phyloP scores from a whole-genome alignment of 371 early-diverging fungal genomes.

The Mucor indicus region DNA sequence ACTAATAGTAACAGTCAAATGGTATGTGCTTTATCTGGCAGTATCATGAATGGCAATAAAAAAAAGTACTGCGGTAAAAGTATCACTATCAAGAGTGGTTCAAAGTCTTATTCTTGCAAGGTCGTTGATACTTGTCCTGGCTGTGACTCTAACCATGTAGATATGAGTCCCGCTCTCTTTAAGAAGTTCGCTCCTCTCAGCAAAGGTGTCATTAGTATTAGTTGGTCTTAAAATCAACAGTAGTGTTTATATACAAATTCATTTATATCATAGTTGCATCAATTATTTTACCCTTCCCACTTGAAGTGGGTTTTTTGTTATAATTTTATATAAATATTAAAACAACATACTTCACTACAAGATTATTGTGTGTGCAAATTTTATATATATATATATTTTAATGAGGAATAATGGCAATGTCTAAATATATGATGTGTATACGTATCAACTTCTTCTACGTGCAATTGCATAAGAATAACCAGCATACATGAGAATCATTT shows the following conservation, averaged over 20 bases:
- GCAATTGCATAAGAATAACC: slow-evolving; percentile 13
- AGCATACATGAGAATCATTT: slow-evolving; percentile 11
- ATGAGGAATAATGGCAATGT: too few relatives aligned
- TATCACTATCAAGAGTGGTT: slow-evolving; percentile 23
- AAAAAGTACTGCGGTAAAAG: slow-evolving; percentile 33
- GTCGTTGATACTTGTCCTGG: slow-evolving; percentile 53
- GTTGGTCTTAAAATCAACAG: slow-evolving; percentile 41
- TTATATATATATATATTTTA: too few relatives aligned
- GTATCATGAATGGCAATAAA: slow-evolving; percentile 28
- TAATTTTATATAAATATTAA: too few relatives aligned
- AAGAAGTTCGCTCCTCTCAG: slow-evolving; percentile 25
- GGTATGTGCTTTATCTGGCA: slow-evolving; percentile 25
- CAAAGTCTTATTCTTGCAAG: slow-evolving; percentile 24
- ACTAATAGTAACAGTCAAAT: slow-evolving; percentile 21
- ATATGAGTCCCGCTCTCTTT: slow-evolving; percentile 42
- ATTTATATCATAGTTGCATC: too few relatives aligned
- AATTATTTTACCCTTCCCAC: too few relatives aligned
- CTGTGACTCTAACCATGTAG: slow-evolving; percentile 38
- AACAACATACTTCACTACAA: too few relatives aligned
- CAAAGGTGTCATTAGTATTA: slow-evolving; percentile 37
- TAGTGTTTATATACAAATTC: too few relatives aligned
- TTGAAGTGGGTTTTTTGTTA: too few relatives aligned
- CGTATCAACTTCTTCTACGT: too few relatives aligned
- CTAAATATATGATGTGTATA: too few relatives aligned
- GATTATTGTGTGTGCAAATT: too few relatives aligned